phyloP scores from a whole-genome alignment of 1,284 basidiomycete species.

The Rhodotorula sp. region DNA sequence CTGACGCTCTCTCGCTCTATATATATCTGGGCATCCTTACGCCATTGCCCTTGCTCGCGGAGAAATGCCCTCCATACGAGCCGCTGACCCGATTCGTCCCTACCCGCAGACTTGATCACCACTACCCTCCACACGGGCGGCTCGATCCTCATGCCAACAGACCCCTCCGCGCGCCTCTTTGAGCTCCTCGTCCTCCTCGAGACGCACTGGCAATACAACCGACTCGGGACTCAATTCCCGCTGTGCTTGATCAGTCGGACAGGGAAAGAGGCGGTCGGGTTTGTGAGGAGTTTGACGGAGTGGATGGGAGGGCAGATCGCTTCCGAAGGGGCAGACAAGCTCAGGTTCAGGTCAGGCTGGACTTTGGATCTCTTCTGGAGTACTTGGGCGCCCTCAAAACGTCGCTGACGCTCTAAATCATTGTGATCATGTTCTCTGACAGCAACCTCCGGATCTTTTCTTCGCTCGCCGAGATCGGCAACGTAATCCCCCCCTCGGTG shows the following conservation, averaged over 20 bases:
- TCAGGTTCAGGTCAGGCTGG: conserved; percentile 50
- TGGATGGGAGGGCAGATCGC: conserved; percentile 67
- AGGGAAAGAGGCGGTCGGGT: conserved; percentile 88
- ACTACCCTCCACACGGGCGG: conserved; percentile 72
- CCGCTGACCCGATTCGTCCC: too few species aligned
- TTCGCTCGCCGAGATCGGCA: conserved; percentile 72
- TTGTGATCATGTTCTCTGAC: too few species aligned
- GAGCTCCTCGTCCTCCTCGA: conserved; percentile 93
- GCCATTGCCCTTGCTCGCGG: too few species aligned
- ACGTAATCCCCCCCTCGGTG: conserved; percentile 69
- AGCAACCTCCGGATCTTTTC: conserved; percentile 88
- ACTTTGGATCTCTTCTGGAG: not conserved
- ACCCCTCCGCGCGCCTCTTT: conserved; percentile 86
- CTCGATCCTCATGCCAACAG: conserved; percentile 80
- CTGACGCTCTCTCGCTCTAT: not conserved
- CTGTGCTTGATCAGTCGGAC: conserved; percentile 89
- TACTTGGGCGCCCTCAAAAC: conserved; percentile 51
- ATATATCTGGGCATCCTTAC: not conserved
- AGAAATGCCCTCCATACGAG: too few species aligned
- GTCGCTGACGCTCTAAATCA: not conserved
- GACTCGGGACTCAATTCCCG: conserved; percentile 59
- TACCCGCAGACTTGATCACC: conserved; percentile 70
- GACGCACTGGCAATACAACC: conserved; percentile 90
- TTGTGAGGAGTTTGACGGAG: conserved; percentile 96
- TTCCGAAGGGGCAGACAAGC: conserved; percentile 49